Percentiles rank a stretch among this genome's conserved stretches.
phyloP scores from a whole-genome alignment of 106 monocot genomes.

The Chionographis japonica region DNA sequence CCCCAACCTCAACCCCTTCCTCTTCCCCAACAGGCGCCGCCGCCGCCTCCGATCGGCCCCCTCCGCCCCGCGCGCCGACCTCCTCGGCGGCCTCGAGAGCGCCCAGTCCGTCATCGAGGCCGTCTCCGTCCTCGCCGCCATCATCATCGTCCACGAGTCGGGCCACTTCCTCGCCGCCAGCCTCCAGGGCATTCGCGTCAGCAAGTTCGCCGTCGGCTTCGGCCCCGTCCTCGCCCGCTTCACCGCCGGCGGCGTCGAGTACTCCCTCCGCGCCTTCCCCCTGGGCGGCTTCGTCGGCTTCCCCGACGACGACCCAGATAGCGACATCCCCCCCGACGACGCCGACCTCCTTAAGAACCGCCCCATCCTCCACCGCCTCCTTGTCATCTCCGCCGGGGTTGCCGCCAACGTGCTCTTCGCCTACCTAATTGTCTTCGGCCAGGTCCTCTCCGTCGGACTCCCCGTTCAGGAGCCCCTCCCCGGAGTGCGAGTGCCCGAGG shows the following conservation, averaged over 20 bases:
- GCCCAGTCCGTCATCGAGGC: conserved; percentile 59
- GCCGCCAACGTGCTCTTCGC: conserved; percentile 81
- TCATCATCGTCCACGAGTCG: conserved; percentile 85
- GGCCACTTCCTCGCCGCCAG: conserved; percentile 91
- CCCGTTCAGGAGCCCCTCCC: conserved; percentile 58
- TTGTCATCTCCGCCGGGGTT: conserved; percentile 87
- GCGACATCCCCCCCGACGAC: conserved; percentile 57
- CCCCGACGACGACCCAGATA: conserved; percentile 82
- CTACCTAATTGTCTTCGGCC: conserved; percentile 58
- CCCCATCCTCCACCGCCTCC: conserved; percentile 68
- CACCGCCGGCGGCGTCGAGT: conserved; percentile 58
- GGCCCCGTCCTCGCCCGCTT: conserved; percentile 81
- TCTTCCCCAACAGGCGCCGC: conserved; percentile 1
- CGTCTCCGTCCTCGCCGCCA: conserved; percentile 75
- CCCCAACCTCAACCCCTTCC: neutral
- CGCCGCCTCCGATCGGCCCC: neutral
- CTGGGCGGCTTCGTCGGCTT: conserved; percentile 92
- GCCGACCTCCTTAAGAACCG: conserved; percentile 78
- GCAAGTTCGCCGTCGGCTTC: conserved; percentile 87
- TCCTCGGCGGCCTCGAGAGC: conserved; percentile 22
- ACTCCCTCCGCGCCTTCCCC: conserved; percentile 85
- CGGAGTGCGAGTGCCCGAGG: conserved; percentile 73
- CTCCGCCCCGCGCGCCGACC: neutral
- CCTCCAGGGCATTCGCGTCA: conserved; percentile 75
- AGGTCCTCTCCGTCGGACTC: conserved; percentile 66